Base-by-base conservation (phyloP, 257 asterid genomes). In the Lantana camara region DNA sequence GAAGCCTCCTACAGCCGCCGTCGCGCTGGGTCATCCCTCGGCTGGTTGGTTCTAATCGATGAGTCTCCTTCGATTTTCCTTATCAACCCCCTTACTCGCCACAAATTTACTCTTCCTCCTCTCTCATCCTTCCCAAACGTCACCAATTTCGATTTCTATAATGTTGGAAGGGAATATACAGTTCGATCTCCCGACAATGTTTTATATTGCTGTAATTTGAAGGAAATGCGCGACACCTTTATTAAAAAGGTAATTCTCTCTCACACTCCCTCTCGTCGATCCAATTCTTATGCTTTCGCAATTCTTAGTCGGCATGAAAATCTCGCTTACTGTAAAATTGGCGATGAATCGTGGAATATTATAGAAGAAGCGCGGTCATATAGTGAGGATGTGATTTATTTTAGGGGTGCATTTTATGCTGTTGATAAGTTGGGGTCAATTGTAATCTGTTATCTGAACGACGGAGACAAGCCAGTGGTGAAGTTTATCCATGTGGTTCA, bases 11-110 rank as follows among this genome's bases (percentile, higher is more conserved):
- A 40, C 47, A 61, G 69, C 29, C 86, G 87, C 53, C 95, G 96
- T 38, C 76, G 82, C 46, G 88, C 88, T 52, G 96, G 98, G 24
- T 91, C 96, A 30, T 91, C 95, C 38, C 73, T 70, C 52, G 96
- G 96, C 14, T 88, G 94, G 88, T 73, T 88, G 19, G 37, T 80
- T 17, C 78, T 91, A 70, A 70, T 86, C 67, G 94, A 86, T 22
- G 96, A 88, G 44, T 81, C 95, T 34, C 95, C 95, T 14, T 45
- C 75, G 5, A 58, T 88, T 62, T 76, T 88, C 77, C 56, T 84
- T n/a, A 49, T 84, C 66, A 91, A 91, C 37, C 98, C 96, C 15
- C 83, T 88, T 49, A 91, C 96, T 2, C 79, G 87, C 47, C 73
- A 73, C 38, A 79, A 27, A 57, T 46, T 84, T 21, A n/a, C 64